phyloP scores from a whole-genome alignment of 352 stramenopile species.

The Globisporangium ultimum region DNA sequence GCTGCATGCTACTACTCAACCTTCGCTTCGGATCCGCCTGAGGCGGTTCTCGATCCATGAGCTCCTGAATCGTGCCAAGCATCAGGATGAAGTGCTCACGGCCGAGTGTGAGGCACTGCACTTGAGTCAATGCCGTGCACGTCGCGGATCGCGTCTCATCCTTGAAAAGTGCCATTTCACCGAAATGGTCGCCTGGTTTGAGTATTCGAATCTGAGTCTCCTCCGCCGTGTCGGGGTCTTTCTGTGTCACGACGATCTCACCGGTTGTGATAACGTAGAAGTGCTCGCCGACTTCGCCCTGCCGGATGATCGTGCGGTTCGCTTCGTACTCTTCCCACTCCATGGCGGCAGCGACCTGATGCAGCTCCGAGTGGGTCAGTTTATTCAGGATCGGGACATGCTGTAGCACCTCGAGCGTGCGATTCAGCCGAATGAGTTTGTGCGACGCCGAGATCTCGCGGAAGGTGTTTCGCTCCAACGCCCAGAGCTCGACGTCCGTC shows the following conservation, averaged over 20 bases:
- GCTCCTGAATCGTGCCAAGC: constrained; percentile 70
- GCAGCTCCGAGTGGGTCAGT: constrained; percentile 58
- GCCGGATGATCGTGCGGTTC: constrained; percentile 53
- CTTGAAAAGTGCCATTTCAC: constrained; percentile 92
- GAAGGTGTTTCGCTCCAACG: constrained; percentile 69
- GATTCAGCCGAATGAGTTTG: constrained; percentile 60
- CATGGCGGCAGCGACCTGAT: constrained; percentile 72
- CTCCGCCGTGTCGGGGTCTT: constrained; percentile 39
- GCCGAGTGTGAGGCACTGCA: constrained; percentile 63
- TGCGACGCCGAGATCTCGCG: constrained; percentile 73
- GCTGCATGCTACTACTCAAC: constrained; percentile 12
- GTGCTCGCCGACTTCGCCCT: constrained; percentile 72
- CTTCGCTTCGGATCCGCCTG: constrained; percentile 9
- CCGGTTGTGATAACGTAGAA: constrained; percentile 80
- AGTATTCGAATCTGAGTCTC: constrained; percentile 64
- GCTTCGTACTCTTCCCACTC: constrained; percentile 76
- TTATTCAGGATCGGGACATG: constrained; percentile 67
- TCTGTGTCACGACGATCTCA: constrained; percentile 66
- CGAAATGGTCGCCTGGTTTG: constrained; percentile 89
- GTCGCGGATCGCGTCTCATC: constrained; percentile 90
- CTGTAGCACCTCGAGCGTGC: constrained; percentile 50
- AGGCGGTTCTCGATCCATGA: constrained; percentile 67
- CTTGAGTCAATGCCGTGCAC: constrained; percentile 72
- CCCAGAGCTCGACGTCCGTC: constrained; percentile 62
- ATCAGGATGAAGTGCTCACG: constrained; percentile 78